A percentile compares a stretch with the other conserved stretches of the same genome.
phyloP scores from a whole-genome alignment of 352 stramenopile species.

The Phytophthora cactorum region DNA sequence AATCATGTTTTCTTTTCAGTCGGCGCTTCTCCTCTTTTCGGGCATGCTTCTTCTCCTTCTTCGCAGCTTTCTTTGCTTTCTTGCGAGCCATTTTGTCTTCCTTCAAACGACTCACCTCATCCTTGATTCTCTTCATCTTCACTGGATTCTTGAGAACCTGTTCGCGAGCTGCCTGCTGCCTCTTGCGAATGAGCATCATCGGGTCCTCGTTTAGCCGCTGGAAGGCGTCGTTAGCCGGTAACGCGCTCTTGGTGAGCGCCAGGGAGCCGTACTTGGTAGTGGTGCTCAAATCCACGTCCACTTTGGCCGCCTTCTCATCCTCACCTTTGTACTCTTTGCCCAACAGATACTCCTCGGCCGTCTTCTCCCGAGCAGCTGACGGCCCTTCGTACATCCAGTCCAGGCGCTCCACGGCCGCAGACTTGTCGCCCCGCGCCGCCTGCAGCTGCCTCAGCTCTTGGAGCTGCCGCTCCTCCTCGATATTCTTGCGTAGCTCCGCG shows the following conservation, averaged over 20 bases:
- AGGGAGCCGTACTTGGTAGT: slow-evolving; percentile 76
- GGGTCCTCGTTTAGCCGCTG: slow-evolving; percentile 95
- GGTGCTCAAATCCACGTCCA: slow-evolving; percentile 54
- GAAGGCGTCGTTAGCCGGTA: slow-evolving; percentile 92
- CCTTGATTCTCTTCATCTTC: slow-evolving; percentile 91
- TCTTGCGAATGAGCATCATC: slow-evolving; percentile 95
- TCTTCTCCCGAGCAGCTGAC: slow-evolving; percentile 73
- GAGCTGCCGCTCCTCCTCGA: slow-evolving; percentile 95
- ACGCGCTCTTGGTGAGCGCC: slow-evolving; percentile 52
- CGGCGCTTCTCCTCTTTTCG: slow-evolving; percentile 42
- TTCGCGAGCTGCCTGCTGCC: slow-evolving; percentile 78
- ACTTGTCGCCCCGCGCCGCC: slow-evolving; percentile 83
- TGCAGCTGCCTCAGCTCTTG: slow-evolving; percentile 95
- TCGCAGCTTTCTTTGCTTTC: slow-evolving; percentile 71
- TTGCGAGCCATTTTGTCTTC: slow-evolving; percentile 81
- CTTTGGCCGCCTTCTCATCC: slow-evolving; percentile 34
- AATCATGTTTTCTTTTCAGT: slow-evolving; percentile 45
- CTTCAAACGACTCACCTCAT: slow-evolving; percentile 75
- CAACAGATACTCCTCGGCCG: slow-evolving; percentile 92
- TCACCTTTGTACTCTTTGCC: slow-evolving; percentile 89
- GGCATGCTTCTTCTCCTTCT: slow-evolving; percentile 68
- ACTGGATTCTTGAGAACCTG: slow-evolving; percentile 91
- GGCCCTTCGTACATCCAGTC: slow-evolving; percentile 98
- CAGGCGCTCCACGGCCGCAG: slow-evolving; percentile 79
- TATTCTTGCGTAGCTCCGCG: slow-evolving; percentile 95